Evolutionary conservation across 805 yeast species (phyloP).

Genomic region (Lipomyces yamadae): DNA sequence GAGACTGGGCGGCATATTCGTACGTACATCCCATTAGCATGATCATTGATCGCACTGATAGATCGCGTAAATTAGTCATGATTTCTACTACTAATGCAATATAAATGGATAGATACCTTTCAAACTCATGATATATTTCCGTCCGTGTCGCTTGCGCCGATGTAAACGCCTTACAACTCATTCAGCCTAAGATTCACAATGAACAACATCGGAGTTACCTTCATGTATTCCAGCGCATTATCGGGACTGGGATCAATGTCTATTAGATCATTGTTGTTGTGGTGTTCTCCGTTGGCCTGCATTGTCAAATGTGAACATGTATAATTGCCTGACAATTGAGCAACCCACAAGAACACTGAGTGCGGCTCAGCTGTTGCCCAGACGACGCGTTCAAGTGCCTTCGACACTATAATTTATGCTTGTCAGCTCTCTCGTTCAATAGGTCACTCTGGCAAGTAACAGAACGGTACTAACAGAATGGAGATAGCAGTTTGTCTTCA

Average conservation of each 20-base stretch:
- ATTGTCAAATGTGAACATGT: not conserved
- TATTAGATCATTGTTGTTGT: constrained; percentile 8
- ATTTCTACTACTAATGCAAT: not conserved
- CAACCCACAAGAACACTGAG: too few species aligned
- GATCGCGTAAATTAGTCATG: not conserved
- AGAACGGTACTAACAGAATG: too few species aligned
- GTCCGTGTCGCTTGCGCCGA: constrained; percentile 36
- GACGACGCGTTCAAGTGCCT: too few species aligned
- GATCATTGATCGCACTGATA: constrained; percentile 30
- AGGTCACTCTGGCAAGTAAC: too few species aligned
- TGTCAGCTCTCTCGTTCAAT: too few species aligned
- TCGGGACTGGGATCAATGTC: constrained; percentile 25
- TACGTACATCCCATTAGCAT: constrained; percentile 29
- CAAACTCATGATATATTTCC: constrained; percentile 37
- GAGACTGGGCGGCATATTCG: not conserved
- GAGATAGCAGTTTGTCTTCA: not conserved
- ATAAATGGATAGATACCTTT: constrained; percentile 15
- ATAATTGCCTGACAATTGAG: too few species aligned
- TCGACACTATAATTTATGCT: too few species aligned
- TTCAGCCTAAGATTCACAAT: not conserved
- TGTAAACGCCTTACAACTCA: constrained; percentile 20
- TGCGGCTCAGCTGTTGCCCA: too few species aligned
- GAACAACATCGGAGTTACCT: constrained; percentile 12
- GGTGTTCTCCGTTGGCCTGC: constrained; percentile 13
- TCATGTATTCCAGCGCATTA: constrained; percentile 27